A percentile compares a stretch with the other conserved stretches of the same genome.
Conservation (phyloP, 176 grass and related monocot genomes). For the Aegilops sharonensis region DNA sequence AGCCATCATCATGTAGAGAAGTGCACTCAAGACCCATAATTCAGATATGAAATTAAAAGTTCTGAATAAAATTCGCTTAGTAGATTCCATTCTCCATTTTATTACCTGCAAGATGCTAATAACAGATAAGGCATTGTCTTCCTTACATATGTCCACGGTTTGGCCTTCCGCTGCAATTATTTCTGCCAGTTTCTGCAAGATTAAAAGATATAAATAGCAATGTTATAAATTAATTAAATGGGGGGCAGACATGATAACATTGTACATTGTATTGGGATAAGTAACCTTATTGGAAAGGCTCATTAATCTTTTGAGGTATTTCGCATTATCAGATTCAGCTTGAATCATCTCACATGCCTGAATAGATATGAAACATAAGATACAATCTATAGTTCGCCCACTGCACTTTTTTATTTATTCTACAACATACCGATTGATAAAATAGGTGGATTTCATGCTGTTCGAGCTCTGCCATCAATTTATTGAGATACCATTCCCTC, state of each 20-base stretch:
- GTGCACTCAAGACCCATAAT: background rate
- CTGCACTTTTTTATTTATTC: background rate
- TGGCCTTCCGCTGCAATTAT: conserved; percentile 80
- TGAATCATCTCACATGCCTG: conserved; percentile 85
- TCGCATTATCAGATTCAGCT: conserved; percentile 68
- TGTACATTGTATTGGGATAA: background rate
- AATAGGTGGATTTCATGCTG: conserved; percentile 30
- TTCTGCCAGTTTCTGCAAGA: conserved; percentile 82
- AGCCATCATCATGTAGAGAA: background rate
- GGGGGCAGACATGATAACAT: background rate
- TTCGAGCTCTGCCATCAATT: no score
- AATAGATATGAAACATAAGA: conserved; percentile 10
- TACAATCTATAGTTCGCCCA: background rate
- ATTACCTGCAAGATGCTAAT: conserved; percentile 92
- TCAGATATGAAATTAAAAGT: background rate
- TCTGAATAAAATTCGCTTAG: background rate
- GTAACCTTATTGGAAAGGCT: conserved; percentile 82
- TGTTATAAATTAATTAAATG: conserved; percentile 2
- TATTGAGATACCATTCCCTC: no score
- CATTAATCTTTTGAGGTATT: conserved; percentile 85
- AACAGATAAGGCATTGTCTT: conserved; percentile 75
- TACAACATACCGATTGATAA: conserved; percentile 73
- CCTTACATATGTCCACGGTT: conserved; percentile 79
- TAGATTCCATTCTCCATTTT: conserved; percentile 29
- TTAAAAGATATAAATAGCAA: background rate